Evolutionary conservation across 768 basidiomycete species (phyloP).

Genomic region (Termitomyces heimii): DNA sequence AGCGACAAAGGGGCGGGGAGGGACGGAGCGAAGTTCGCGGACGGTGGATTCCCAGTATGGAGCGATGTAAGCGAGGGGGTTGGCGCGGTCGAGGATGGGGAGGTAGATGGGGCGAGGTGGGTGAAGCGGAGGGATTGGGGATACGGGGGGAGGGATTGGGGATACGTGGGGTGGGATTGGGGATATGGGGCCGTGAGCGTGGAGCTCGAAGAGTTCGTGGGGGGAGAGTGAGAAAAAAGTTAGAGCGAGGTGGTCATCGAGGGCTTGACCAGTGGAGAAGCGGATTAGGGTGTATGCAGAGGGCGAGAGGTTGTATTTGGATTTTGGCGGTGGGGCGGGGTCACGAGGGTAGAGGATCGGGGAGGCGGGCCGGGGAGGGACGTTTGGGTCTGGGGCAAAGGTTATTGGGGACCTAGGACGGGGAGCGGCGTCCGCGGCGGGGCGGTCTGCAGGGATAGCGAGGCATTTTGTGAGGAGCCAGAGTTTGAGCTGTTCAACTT

Average conservation of each 20-base stretch:
- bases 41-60: slow-evolving; percentile 58
- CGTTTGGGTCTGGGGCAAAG: not conserved
- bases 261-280: slow-evolving; percentile 63
- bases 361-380: not conserved
- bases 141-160: too few relatives aligned
- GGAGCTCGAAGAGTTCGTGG: slow-evolving; percentile 68
- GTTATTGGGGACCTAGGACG: not conserved
- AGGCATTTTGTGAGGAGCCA: not conserved
- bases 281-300: slow-evolving; percentile 45
- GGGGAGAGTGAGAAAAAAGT: slow-evolving; percentile 56
- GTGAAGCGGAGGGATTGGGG: not conserved
- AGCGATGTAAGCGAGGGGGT: slow-evolving; percentile 33
- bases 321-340: not conserved
- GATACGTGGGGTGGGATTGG: too few relatives aligned
- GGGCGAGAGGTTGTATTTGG: slow-evolving; percentile 6
- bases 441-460: not conserved
- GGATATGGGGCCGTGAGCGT: too few relatives aligned
- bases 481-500: not conserved
- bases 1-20: slow-evolving; percentile 3
- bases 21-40: slow-evolving; percentile 37
- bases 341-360: not conserved
- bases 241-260: slow-evolving; percentile 57
- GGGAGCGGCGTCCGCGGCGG: not conserved
- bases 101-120: slow-evolving; percentile 8
- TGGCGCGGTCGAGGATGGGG: slow-evolving; percentile 26